phyloP scores from a whole-genome alignment of 2,329 filamentous ascomycete genomes.

The Aspergillus carbonarius region DNA sequence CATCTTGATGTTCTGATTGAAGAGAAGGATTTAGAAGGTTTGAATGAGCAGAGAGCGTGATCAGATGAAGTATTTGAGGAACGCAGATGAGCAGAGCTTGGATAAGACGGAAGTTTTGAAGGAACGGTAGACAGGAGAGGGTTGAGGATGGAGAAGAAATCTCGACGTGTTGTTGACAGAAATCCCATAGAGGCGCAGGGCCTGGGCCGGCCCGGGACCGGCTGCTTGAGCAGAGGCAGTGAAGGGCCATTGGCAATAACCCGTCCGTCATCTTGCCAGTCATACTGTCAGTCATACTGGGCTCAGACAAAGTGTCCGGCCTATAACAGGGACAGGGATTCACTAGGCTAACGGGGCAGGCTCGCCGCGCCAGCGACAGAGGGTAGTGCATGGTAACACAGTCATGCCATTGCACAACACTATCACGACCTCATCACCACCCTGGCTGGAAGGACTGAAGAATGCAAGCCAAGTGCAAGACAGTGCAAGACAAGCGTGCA shows the following conservation, averaged over 20 bases:
- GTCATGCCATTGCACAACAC: too few relatives aligned
- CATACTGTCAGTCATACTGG: background rate
- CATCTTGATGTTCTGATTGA: background rate
- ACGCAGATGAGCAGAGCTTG: background rate
- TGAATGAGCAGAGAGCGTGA: background rate
- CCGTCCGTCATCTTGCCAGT: background rate
- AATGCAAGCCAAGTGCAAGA: background rate
- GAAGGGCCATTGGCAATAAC: background rate
- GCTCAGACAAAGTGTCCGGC: too few relatives aligned
- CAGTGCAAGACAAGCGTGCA: background rate
- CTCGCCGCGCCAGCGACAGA: too few relatives aligned
- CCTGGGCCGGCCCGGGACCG: constrained; percentile 23
- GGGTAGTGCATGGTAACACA: too few relatives aligned
- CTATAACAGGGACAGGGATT: too few relatives aligned
- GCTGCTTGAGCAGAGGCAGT: constrained; percentile 4
- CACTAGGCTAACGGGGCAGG: too few relatives aligned
- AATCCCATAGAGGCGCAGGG: background rate
- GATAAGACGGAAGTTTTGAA: background rate
- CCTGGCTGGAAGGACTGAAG: too few relatives aligned
- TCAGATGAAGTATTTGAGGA: too few relatives aligned
- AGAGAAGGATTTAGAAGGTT: background rate
- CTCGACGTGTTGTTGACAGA: background rate
- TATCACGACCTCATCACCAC: too few relatives aligned
- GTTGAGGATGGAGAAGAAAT: background rate
- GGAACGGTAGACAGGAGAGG: background rate